Base-by-base conservation (phyloP, 345 rosid genomes). In the Brassica cretica region DNA sequence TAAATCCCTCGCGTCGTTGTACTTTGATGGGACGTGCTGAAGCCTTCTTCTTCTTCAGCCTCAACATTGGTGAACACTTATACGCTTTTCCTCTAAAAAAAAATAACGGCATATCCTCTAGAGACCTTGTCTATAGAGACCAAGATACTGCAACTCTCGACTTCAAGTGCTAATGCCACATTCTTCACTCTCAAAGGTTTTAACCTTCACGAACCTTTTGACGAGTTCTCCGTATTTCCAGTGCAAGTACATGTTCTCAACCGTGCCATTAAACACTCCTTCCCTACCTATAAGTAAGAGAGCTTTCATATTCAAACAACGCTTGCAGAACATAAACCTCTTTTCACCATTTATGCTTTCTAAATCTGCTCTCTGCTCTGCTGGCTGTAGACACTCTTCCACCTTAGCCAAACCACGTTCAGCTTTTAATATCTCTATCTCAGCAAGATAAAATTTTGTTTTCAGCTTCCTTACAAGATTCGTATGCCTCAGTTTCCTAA, bases 221-320 rank as follows among this genome's bases (percentile, higher is more conserved):
- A 94, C 86, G 73, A 94, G 77, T 66, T 94, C 98, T 60, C 98
- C 81, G 70, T 94, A 88, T 69, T 91, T 94, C 98, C 98, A 94
- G 65, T 94, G 98, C 85, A 94, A 86, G 84, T 94, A 97, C 97
- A 92, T 94, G 85, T 94, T 94, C 77, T 92, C 97, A 76, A 94
- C 90, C 0, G 98, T 94, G 70, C 98, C 97, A 83, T 88, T 95
- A 72, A 92, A 94, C 83, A 94, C 89, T 58, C 98, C 97, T 66
- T 93, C 89, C 70, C 97, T 84, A 78, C 98, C 97, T 73, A 94
- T 86, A 83, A 94, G 95, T 72, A 92, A 83, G 87, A 89, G 89
- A 81, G 98, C 90, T 84, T 94, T 92, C 97, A 92, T 92, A 82
- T 87, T 92, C 78, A 88, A 82, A 41, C 97, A 95, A 41, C 92